Evolutionary conservation across 1,139 yeast genomes (phyloP).

Genomic region (Lipomyces yarrowii): DNA sequence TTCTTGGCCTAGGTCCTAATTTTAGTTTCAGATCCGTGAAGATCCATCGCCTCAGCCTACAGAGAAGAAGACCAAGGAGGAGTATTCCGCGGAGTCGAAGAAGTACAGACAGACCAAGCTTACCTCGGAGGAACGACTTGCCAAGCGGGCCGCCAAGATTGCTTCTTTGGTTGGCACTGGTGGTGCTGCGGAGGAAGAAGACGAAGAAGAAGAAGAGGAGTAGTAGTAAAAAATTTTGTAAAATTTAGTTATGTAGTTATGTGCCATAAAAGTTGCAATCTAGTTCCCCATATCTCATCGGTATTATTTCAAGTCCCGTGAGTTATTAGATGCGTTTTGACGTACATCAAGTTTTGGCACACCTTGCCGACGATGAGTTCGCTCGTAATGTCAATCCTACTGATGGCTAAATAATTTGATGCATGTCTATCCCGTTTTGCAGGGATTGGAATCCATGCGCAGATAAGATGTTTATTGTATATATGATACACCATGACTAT

Average conservation of each 20-base stretch:
- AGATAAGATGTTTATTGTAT: neutral
- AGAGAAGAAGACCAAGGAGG: conserved; percentile 95
- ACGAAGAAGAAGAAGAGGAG: conserved; percentile 25
- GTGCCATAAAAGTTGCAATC: neutral
- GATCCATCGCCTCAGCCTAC: conserved; percentile 86
- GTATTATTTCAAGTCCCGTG: neutral
- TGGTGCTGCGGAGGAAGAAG: conserved; percentile 21
- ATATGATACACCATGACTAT: neutral
- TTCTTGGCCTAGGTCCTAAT: neutral
- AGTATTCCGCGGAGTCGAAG: conserved; percentile 95
- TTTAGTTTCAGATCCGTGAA: conserved; percentile 71
- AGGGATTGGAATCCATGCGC: neutral
- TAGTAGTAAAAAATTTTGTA: conserved; percentile 11
- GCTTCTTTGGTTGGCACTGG: conserved; percentile 46
- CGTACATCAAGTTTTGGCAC: neutral
- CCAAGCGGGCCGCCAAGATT: conserved; percentile 87
- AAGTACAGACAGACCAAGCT: conserved; percentile 88
- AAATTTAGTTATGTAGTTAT: neutral
- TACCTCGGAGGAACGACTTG: conserved; percentile 89
- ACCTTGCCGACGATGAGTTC: neutral
- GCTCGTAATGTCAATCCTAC: too few relatives aligned
- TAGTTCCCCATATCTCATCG: neutral
- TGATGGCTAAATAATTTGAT: neutral
- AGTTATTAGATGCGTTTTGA: neutral
- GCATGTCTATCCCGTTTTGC: neutral